Percentiles rank a stretch among this genome's conserved stretches.
These are phyloP conservation scores for Leucogyrophana mollusca DNA, from an alignment of 768 basidiomycete genomes.

Conservation along the genomic window DNA sequence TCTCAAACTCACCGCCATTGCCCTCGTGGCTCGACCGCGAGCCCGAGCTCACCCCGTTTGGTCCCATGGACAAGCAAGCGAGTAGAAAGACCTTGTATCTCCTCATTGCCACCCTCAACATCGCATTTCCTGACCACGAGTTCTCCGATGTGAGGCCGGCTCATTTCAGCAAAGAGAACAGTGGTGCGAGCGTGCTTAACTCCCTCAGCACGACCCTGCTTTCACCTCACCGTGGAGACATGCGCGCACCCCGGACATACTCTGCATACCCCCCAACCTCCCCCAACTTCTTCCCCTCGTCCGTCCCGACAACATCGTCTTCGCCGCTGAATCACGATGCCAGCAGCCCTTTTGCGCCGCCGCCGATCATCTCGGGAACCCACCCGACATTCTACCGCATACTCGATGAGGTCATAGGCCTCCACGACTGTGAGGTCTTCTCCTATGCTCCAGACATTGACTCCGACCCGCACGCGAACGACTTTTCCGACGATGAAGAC, in stretches of 20 bases:
- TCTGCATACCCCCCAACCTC: constrained; percentile 80
- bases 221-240: constrained; percentile 66
- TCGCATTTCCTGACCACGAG: constrained; percentile 97
- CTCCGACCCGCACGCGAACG: constrained; percentile 89
- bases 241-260: constrained; percentile 75
- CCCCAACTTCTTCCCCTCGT: constrained; percentile 74
- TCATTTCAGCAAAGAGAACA: constrained; percentile 84
- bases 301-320: constrained; percentile 62
- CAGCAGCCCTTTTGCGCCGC: constrained; percentile 66
- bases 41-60: constrained; percentile 83
- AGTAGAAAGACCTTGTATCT: constrained; percentile 93
- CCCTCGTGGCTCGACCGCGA: constrained; percentile 75
- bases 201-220: constrained; percentile 82
- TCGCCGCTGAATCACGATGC: constrained; percentile 61
- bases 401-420: constrained; percentile 86
- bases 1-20: constrained; percentile 81
- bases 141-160: constrained; percentile 90
- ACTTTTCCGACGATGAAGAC: constrained; percentile 78
- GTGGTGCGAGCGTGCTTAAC: constrained; percentile 74
- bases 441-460: constrained; percentile 92
- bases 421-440: constrained; percentile 93
- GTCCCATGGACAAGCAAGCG: constrained; percentile 80
- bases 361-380: constrained; percentile 75
- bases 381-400: constrained; percentile 87
- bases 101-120: constrained; percentile 94